Evolutionary conservation across 805 yeast species (phyloP).

Genomic region (Nakazawaea wickerhamii): DNA sequence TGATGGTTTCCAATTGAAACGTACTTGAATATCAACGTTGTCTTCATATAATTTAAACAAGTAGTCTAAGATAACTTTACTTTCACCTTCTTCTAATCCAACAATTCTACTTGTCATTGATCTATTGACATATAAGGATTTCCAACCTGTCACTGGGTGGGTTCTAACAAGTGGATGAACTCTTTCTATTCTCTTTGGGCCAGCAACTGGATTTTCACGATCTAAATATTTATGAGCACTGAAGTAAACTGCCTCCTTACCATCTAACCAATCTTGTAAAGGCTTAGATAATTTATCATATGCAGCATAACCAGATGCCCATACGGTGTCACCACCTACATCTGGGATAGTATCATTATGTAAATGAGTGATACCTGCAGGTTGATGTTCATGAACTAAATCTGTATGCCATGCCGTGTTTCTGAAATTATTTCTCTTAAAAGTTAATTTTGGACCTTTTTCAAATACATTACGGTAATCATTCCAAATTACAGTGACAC

Average conservation of each 20-base stretch:
- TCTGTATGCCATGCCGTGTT: conserved; percentile 40
- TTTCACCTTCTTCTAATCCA: conserved; percentile 43
- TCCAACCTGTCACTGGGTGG: conserved; percentile 57
- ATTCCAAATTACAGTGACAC: conserved; percentile 30
- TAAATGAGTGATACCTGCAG: conserved; percentile 41
- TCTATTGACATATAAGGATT: conserved; percentile 46
- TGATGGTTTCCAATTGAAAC: conserved; percentile 42
- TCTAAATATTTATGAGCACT: conserved; percentile 39
- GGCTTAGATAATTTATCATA: conserved; percentile 48
- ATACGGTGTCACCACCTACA: conserved; percentile 50
- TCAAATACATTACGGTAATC: conserved; percentile 16
- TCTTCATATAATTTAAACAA: conserved; percentile 37
- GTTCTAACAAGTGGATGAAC: conserved; percentile 57
- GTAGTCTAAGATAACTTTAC: conserved; percentile 38
- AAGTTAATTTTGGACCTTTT: conserved; percentile 2
- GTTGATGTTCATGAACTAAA: conserved; percentile 40
- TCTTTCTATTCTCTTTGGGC: conserved; percentile 40
- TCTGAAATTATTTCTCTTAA: conserved; percentile 5
- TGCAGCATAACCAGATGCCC: conserved; percentile 49
- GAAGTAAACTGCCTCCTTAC: conserved; percentile 27
- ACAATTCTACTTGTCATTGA: conserved; percentile 43
- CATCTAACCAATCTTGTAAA: conserved; percentile 37
- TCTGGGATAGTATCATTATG: conserved; percentile 41
- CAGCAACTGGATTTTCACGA: conserved; percentile 36
- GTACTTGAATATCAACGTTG: conserved; percentile 44